Evolutionary conservation across 306 rosid species (phyloP).

Genomic region (Senna tora): DNA sequence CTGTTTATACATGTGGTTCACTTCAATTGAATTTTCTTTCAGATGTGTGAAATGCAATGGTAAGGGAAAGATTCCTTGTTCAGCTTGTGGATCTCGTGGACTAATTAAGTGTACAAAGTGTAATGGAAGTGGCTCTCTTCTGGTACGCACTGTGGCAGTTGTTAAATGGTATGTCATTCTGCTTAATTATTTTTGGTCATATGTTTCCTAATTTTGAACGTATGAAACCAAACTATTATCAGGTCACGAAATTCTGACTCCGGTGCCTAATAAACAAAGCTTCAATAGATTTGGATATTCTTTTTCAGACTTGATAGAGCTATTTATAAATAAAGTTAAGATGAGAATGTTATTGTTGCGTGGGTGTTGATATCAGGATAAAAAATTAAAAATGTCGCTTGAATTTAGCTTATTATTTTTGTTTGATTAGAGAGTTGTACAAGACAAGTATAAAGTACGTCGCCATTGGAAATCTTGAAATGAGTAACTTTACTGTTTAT

Average conservation of each 20-base stretch:
- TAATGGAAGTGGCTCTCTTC: conserved; percentile 75
- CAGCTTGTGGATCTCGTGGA: conserved; percentile 85
- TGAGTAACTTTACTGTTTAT: not conserved
- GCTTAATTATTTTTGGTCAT: not conserved
- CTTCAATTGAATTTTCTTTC: conserved; percentile 45
- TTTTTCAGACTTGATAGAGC: conserved; percentile 7
- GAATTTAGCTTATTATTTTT: conserved; percentile 12
- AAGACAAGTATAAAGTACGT: not conserved
- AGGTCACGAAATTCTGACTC: conserved; percentile 10
- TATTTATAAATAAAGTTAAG: not conserved
- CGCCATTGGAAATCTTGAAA: not conserved
- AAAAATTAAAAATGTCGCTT: too few species aligned
- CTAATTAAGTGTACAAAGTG: conserved; percentile 71
- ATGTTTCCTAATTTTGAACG: not conserved
- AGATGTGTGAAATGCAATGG: conserved; percentile 90
- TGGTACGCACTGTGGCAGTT: conserved; percentile 58
- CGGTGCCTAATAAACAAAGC: not conserved
- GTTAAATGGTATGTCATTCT: conserved; percentile 75
- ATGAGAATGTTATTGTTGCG: not conserved
- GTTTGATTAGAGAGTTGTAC: not conserved
- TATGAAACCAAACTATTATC: not conserved
- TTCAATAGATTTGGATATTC: not conserved
- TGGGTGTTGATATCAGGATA: conserved; percentile 3
- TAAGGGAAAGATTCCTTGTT: conserved; percentile 81
- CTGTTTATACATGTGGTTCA: conserved; percentile 24